These are phyloP conservation scores for Naganishia vaughanmartiniae DNA, from an alignment of 768 basidiomycete species.

Conservation along the genomic window DNA sequence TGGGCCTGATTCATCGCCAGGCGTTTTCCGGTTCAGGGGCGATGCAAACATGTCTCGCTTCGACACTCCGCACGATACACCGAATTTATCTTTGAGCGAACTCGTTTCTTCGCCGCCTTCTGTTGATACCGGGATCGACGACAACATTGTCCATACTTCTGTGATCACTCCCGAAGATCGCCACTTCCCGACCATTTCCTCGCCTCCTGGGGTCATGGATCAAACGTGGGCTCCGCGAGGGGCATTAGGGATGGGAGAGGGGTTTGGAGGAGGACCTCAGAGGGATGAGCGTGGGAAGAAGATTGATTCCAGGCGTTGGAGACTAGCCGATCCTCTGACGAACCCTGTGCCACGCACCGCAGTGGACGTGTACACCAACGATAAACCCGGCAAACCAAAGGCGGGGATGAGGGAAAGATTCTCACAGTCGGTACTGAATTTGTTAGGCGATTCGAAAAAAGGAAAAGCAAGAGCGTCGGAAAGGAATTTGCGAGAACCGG, in stretches of 20 bases:
- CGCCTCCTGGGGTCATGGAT: background rate
- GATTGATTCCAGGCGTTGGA: conserved; percentile 23
- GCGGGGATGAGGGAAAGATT: conserved; percentile 4
- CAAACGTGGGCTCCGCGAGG: conserved; percentile 4
- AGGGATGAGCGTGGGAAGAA: conserved; percentile 19
- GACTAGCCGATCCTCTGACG: conserved; percentile 6
- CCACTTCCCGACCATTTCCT: conserved; percentile 11
- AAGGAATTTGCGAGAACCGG: background rate
- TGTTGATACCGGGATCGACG: conserved; percentile 10
- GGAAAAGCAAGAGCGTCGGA: background rate
- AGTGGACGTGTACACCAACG: conserved; percentile 18
- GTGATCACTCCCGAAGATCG: conserved; percentile 12
- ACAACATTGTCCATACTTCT: background rate
- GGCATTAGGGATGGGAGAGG: conserved; percentile 16
- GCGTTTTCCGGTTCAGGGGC: background rate
- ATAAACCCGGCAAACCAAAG: conserved; percentile 4
- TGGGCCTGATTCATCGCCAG: background rate
- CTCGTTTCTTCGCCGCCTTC: conserved; percentile 17
- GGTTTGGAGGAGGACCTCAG: conserved; percentile 22
- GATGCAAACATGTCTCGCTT: background rate
- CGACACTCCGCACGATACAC: conserved; percentile 1
- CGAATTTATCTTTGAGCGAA: conserved; percentile 12
- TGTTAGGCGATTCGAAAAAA: conserved; percentile 10
- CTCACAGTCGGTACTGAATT: conserved; percentile 8
- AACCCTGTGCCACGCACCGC: background rate